phyloP scores from a whole-genome alignment of 495 filamentous ascomycete genomes.

The Podospora fimiseda region DNA sequence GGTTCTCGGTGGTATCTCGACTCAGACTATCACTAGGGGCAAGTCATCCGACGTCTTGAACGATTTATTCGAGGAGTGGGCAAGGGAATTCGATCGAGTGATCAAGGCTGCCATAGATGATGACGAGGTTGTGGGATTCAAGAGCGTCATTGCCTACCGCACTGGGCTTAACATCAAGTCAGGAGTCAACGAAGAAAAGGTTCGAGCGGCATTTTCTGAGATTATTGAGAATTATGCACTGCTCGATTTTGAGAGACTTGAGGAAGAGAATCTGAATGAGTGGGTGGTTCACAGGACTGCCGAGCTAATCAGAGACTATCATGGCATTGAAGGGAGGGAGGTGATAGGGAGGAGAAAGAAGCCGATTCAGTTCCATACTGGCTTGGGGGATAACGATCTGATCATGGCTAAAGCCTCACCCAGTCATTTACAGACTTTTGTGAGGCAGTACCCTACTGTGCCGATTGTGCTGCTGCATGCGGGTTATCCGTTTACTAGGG shows the following conservation, averaged over 20 bases:
- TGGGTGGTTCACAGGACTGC: conserved; percentile 56
- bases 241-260: conserved; percentile 40
- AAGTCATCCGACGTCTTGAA: conserved; percentile 18
- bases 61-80: conserved; percentile 26
- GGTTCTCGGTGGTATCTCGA: conserved; percentile 30
- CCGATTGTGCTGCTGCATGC: conserved; percentile 79
- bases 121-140: conserved; percentile 72
- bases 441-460: conserved; percentile 59
- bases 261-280: conserved; percentile 58
- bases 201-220: conserved; percentile 21
- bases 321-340: conserved; percentile 10
- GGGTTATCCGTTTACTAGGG: conserved; percentile 76
- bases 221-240: conserved; percentile 23
- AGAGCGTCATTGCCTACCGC: conserved; percentile 78
- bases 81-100: conserved; percentile 28
- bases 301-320: conserved; percentile 39
- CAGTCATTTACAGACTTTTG: conserved; percentile 67
- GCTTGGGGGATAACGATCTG: conserved; percentile 80
- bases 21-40: background rate
- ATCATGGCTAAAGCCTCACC: conserved; percentile 64
- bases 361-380: conserved; percentile 83
- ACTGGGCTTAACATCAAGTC: conserved; percentile 58
- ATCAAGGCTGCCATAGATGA: conserved; percentile 54
- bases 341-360: conserved; percentile 39
- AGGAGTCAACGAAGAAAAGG: conserved; percentile 18